A percentile compares a stretch with the other conserved stretches of the same genome.
These are phyloP conservation scores for Coelastrella sp. DNA, from an alignment of 139 green algal species.

Conservation along the genomic window DNA sequence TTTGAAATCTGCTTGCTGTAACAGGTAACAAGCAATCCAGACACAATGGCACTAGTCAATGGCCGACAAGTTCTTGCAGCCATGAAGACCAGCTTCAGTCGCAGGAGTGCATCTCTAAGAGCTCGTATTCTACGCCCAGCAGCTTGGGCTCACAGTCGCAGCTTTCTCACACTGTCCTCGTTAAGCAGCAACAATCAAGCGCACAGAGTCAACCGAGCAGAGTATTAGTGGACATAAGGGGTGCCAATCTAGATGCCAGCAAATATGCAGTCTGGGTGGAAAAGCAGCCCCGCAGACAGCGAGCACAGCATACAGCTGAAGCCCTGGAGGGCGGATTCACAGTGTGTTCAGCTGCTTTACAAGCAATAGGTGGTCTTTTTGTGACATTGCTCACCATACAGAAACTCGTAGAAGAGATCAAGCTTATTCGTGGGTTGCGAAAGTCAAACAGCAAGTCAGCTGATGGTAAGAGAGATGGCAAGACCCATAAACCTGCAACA, in stretches of 20 bases:
- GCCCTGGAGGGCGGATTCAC: background rate
- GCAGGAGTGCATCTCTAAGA: background rate
- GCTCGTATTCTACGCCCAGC: background rate
- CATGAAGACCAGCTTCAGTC: background rate
- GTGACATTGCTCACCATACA: slow-evolving; percentile 56
- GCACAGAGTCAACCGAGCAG: background rate
- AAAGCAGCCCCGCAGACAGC: background rate
- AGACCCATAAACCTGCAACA: background rate
- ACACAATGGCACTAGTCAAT: background rate
- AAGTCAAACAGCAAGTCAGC: background rate
- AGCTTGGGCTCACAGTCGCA: background rate
- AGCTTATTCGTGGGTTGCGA: slow-evolving; percentile 19
- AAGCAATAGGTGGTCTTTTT: slow-evolving; percentile 21
- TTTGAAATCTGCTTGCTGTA: background rate
- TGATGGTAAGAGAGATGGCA: background rate
- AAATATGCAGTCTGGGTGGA: background rate
- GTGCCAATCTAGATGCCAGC: background rate
- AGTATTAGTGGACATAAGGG: background rate
- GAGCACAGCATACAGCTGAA: background rate
- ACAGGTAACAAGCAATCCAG: background rate
- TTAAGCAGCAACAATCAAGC: background rate
- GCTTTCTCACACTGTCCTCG: background rate
- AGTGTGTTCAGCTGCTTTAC: background rate
- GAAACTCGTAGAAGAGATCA: slow-evolving; percentile 59
- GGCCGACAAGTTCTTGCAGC: background rate